Base-by-base conservation (phyloP, 768 basidiomycete species). In the Candolleomyces efflorescens region DNA sequence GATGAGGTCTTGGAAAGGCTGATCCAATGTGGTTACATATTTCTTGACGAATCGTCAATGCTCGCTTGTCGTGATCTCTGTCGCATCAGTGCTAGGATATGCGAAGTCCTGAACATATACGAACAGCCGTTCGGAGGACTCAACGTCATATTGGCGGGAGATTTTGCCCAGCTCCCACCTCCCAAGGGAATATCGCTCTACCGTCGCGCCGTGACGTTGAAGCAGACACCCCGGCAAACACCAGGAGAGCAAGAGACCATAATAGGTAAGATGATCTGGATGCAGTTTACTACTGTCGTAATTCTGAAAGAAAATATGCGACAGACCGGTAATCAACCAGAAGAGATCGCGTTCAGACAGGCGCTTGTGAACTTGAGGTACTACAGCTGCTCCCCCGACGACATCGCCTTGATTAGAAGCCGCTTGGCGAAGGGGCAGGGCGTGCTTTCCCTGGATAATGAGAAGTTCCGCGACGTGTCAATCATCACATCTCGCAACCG, bases 21-120 rank as follows among this genome's bases (percentile, higher is more conserved):
- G 17, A 27, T 9, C 9, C 27, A 9, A 9, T 68, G 75, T 11
- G 68, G 75, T 1, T 74, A 75, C 64, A 55, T 78, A 0, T 75
- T 78, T 46, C 58, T 78, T 23, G 75, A 79, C 68, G 77, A 79
- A 55, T 64, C 76, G 0, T 78, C 76, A 0, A 78, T 78, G 77
- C 37, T 78, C 1, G 66, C 69, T 5, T 67, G 64, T 24, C 20
- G 51, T 45, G 71, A 71, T 45, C 20, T 75, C 18, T 69, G 67
- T 52, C 60, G 54, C 26, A 72, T 75, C 11, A 68, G 66, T 53
- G 54, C 53, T 2, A 60, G 63, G 24, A 48, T 73, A 10, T 45
- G 63, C 5, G 54, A 59, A 7, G 63, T 62, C 6, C 38, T 59
- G 6, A 66, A 68, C 51, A 53, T 59, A 12, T 26, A 52, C 38